Base-by-base conservation (phyloP, 495 filamentous ascomycete species). In the Chaetomium cochliodes region DNA sequence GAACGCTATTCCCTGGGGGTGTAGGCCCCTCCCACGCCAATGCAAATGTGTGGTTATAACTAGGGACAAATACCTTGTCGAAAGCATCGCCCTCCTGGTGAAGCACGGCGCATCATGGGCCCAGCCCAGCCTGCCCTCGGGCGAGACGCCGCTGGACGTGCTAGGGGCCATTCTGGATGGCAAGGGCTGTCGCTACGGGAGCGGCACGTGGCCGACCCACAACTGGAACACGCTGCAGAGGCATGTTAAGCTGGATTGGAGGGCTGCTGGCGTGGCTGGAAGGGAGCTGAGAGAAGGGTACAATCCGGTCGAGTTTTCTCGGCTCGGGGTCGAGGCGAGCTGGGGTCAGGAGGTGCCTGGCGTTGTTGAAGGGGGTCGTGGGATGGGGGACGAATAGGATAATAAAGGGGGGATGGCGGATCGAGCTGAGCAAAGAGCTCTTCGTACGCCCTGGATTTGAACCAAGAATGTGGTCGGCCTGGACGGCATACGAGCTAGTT, bases 61-160 rank as follows among this genome's bases (percentile, higher is more conserved):
- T 13, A 22, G 26, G 6, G 41, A 28, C 18, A 20, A 2, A 13
- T 20, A 2, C 42, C 16, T 59, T 16, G 42, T 33, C 23, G 9
- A 16, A 15, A 30, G 23, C 18, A 5, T 58, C 42, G 57, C 15
- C 15, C 23, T 33, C 0, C 42, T 59, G 23, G 42, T 47, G 4
- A 15, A 4, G 41, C 57, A 13, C 56, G 57, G 57, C 23, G 42
- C 57, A 3, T 30, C 15, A 1, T 59, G 57, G 57, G 12, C 23
- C 20, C 55, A 59, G 25, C 41, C 23, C 3, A 11, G 23, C 23
- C 16, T 20, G 42, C 39, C 57, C 1, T 23, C 23, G 6, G 57
- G 57, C 3, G 57, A 58, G 57, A 59, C 41, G 3, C 15, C 57
- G 26, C 41, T 47, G 57, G 57, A 59, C 16, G 42, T 59, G 57